These are phyloP conservation scores for Arthrobotrys musiformis DNA, from an alignment of 2,329 filamentous ascomycete genomes.

Conservation along the genomic window DNA sequence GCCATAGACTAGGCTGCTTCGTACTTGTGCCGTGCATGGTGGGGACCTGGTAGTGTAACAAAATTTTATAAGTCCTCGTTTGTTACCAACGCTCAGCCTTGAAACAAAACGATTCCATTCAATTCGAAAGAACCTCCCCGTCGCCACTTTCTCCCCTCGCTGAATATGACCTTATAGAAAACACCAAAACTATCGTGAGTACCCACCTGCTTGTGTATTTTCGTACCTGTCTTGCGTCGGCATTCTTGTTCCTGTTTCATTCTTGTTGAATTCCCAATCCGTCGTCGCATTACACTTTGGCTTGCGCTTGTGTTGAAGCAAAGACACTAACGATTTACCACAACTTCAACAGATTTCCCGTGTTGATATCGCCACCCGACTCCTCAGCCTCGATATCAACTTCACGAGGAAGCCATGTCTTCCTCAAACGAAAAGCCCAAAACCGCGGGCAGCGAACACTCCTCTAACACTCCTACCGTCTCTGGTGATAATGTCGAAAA, in stretches of 20 bases:
- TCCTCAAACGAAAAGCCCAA: conserved; percentile 34
- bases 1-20: neutral
- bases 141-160: neutral
- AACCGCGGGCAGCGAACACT: conserved; percentile 36
- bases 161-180: conserved; percentile 25
- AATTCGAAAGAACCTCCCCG: neutral
- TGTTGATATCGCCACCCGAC: conserved; percentile 16
- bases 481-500: conserved; percentile 41
- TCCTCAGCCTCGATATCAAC: conserved; percentile 1
- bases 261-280: neutral
- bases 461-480: conserved; percentile 27
- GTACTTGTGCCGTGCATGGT: neutral
- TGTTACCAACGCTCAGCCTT: neutral
- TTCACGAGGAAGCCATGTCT: conserved; percentile 35
- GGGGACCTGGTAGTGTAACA: neutral
- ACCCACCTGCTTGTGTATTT: no score
- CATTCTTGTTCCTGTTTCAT: neutral
- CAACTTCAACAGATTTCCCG: conserved; percentile 9
- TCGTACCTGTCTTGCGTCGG: neutral
- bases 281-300: no score
- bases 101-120: neutral
- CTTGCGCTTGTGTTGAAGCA: no score
- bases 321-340: conserved; percentile 10
- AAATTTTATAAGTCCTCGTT: neutral
- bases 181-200: neutral